Evolutionary conservation across 2,329 filamentous ascomycete species (phyloP), one percentile per base, ranked within the genome.

Genomic region (Cercospora zeae-maydis): DNA sequence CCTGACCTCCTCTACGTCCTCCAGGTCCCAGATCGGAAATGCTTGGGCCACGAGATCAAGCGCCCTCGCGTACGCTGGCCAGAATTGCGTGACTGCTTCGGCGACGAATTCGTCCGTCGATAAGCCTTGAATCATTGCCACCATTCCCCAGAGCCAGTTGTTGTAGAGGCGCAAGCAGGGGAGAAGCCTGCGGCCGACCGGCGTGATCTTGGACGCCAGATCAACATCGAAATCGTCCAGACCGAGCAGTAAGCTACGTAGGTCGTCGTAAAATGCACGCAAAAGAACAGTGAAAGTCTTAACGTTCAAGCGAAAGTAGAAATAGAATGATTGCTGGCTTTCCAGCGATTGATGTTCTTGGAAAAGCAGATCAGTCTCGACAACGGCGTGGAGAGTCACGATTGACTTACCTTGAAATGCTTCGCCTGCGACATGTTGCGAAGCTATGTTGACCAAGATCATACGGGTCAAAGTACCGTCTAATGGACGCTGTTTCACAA

Each of bases 361-460:
- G 11, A 54, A 37, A 11, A 27, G 10, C 21, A 21, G 13, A 31
- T 66, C 39, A 64, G 37, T 45, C 31, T 34, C 37, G 37, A 53
- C 30, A 19, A 37, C 16, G 8, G 34, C 5, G 42, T 56, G 16
- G 27, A 24, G 31, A 24, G 5, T 19, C 21, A 52, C 6, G 33
- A 19, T 33, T 56, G 33, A 70, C 75, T 72, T 80, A 87, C 88
- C 78, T 74, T 81, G 79, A 64, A 88, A 82, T 69, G 84, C 85
- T 24, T 84, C 78, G 31, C 81, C 82, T 47, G 91, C 88, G 72
- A 91, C 83, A 67, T 88, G 85, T 74, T 95, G 91, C 6, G 93
- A 91, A 5, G 91, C 87, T 65, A 98, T 89, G 71, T 96, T 98
- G 69, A 93, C 86, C 49, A 97, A 80, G 5, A 91, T 85, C 76